Base-by-base conservation (phyloP, 805 yeast species). In the Pichia paraexigua region DNA sequence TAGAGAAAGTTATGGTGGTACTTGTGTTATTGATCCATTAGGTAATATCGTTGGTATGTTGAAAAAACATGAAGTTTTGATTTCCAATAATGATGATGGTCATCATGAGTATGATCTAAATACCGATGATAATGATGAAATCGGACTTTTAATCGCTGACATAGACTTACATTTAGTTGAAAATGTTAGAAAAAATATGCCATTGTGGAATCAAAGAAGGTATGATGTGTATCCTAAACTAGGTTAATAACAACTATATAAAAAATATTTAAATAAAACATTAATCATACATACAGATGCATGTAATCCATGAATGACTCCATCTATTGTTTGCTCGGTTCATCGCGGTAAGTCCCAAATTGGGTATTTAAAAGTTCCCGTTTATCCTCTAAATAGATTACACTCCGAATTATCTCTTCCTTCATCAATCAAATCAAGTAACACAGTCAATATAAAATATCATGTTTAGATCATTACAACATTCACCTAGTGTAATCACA, bases 1-100 rank as follows among this genome's bases (percentile, higher is more conserved):
- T 51, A 71, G 98, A 51, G 76, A 79, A 51, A 86, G 96, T 55
- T 92, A 82, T 69, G 99, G 99, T 0, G 92, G 89, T 60, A 77
- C 95, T 0, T 71, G 90, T 56, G 82, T 90, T 5, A 77, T 92
- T n/a, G 92, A 87, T 58, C 98, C 99, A 0, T 87, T 95, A 89
- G 99, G 98, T 0, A 74, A 79, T 0, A 73, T 89, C 2, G 54
- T 92, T 5, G 84, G 20, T 8, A 35, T 35, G 39, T 17, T 35
- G 11, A 6, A 6, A 17, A 35, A 35, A 35, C 39, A 35, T 35
- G 39, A 35, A n/a, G 20, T 35, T 5, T 35, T 35, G 11, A 12
- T 9, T 2, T 10, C 30, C 30, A 9, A 9, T 3, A 32, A 32
- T 32, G 15, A 32, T 3, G 37, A 32, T 13, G n/a, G n/a, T 15